These are phyloP conservation scores for Penicillium corylophilum DNA, from an alignment of 2,329 filamentous ascomycete species.

Conservation along the genomic window DNA sequence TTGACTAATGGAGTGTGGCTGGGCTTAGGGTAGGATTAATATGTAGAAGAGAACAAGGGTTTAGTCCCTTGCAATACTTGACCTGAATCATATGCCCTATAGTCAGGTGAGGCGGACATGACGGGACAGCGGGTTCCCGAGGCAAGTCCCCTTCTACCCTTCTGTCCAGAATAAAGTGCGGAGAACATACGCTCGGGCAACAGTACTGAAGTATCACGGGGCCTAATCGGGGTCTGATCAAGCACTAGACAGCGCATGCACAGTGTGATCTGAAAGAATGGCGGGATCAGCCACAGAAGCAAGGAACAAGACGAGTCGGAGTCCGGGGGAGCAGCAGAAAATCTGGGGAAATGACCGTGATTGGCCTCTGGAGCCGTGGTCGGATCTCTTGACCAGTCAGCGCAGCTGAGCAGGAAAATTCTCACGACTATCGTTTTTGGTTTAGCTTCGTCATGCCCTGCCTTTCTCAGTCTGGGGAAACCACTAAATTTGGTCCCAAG, in stretches of 20 bases:
- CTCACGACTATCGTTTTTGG: conserved; percentile 1
- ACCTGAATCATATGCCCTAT: not conserved
- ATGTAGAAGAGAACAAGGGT: too few species aligned
- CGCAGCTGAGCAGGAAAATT: conserved; percentile 11
- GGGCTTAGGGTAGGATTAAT: too few species aligned
- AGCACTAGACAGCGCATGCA: not conserved
- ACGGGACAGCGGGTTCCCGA: not conserved
- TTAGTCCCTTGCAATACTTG: too few species aligned
- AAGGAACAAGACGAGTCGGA: conserved; percentile 1
- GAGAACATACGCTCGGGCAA: not conserved
- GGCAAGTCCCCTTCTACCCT: not conserved
- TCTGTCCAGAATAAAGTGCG: not conserved
- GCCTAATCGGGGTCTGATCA: not conserved
- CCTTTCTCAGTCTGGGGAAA: conserved; percentile 13
- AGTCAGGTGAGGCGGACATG: not conserved
- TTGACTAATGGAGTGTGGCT: not conserved
- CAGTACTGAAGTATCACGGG: not conserved
- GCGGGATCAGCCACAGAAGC: not conserved
- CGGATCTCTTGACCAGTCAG: conserved; percentile 23
- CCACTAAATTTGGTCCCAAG: conserved; percentile 7
- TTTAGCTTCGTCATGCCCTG: not conserved
- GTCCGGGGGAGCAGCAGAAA: conserved; percentile 26
- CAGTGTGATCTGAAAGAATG: not conserved
- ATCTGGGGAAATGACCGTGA: conserved; percentile 27
- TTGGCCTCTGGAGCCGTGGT: conserved; percentile 14